Evolutionary conservation across 345 rosid species (phyloP).

Genomic region (Dimocarpus longan): DNA sequence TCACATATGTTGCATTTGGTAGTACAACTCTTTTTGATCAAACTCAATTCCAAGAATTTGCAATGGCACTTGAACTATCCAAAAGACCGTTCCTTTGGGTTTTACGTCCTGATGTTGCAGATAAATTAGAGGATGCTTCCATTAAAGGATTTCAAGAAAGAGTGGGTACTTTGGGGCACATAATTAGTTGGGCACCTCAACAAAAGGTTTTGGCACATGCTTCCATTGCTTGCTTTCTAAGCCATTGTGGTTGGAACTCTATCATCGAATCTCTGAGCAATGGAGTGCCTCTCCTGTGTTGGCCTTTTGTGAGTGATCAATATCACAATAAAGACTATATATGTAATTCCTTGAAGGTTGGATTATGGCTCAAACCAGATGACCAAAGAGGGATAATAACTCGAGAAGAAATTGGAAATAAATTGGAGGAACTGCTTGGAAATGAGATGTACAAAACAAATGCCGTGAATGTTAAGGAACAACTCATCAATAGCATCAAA

Average conservation of each 20-base stretch:
- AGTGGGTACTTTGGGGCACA: slow-evolving; percentile 4
- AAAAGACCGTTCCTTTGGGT: slow-evolving; percentile 18
- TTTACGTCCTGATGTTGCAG: slow-evolving; percentile 10
- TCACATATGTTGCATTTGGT: slow-evolving; percentile 44
- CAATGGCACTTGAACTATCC: slow-evolving; percentile 30
- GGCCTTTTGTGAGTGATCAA: slow-evolving; percentile 54
- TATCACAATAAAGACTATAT: slow-evolving; percentile 38
- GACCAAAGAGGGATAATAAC: slow-evolving; percentile 23
- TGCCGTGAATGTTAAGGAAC: slow-evolving; percentile 30
- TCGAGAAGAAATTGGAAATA: slow-evolving; percentile 32
- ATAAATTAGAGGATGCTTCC: background rate
- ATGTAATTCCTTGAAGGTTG: slow-evolving; percentile 49
- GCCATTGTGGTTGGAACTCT: slow-evolving; percentile 70
- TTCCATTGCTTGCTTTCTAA: slow-evolving; percentile 44
- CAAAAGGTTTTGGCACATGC: slow-evolving; percentile 30
- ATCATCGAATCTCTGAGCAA: slow-evolving; percentile 48
- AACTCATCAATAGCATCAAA: slow-evolving; percentile 12
- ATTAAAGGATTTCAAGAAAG: background rate
- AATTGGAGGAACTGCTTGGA: slow-evolving; percentile 31
- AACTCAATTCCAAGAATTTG: slow-evolving; percentile 33
- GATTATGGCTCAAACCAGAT: slow-evolving; percentile 36
- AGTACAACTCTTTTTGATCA: slow-evolving; percentile 27
- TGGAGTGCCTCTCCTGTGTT: slow-evolving; percentile 53
- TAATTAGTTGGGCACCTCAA: slow-evolving; percentile 49
- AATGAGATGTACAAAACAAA: slow-evolving; percentile 19